These are phyloP conservation scores for Earliella scabrosa DNA, from an alignment of 1,284 basidiomycete species.

Conservation along the genomic window DNA sequence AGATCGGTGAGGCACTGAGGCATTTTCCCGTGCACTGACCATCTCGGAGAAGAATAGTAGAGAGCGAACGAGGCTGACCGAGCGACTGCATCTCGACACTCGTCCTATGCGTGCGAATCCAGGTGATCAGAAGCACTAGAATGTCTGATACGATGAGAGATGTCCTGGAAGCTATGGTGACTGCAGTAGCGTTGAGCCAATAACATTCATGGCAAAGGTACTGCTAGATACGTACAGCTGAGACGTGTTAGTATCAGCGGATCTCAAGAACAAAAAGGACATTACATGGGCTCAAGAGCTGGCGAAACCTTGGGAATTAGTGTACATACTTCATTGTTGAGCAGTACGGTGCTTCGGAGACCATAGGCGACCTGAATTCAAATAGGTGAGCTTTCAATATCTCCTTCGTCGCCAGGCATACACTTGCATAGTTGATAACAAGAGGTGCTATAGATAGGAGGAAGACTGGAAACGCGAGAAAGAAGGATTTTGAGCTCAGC, in stretches of 20 bases:
- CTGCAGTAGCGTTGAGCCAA: not conserved
- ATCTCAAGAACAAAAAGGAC: no score
- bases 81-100: not conserved
- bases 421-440: slow-evolving; percentile 2
- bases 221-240: not conserved
- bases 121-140: not conserved
- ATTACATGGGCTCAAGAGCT: no score
- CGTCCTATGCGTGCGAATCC: not conserved
- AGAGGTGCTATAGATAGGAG: not conserved
- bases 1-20: no score
- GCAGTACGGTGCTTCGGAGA: not conserved
- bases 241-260: not conserved
- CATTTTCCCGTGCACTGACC: no score
- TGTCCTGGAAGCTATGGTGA: not conserved
- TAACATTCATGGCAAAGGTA: not conserved
- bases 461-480: not conserved
- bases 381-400: no score
- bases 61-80: not conserved
- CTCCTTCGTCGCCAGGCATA: not conserved
- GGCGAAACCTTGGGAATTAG: no score
- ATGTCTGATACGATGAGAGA: not conserved
- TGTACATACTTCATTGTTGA: no score
- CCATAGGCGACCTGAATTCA: not conserved
- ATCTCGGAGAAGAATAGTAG: slow-evolving; percentile 3
- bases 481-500: not conserved